Evolutionary conservation across 805 yeast species (phyloP).

Genomic region (Cyberlindnera mrakii): DNA sequence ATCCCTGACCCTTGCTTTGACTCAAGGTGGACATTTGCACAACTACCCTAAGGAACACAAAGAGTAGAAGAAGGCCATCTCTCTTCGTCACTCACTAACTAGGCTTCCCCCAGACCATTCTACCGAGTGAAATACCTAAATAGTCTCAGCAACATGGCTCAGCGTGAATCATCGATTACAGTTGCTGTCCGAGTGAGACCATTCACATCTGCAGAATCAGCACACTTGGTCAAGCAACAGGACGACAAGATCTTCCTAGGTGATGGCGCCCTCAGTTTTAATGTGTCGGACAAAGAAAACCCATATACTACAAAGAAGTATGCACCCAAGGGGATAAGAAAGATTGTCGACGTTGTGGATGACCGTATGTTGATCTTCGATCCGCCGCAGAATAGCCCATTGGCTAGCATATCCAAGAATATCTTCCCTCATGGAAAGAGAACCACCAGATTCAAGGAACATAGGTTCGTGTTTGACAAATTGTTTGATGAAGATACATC

Average conservation of each 20-base stretch:
- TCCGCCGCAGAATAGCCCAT: conserved; percentile 69
- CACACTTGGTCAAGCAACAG: conserved; percentile 37
- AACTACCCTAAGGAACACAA: neutral
- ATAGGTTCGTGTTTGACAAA: conserved; percentile 75
- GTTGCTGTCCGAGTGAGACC: conserved; percentile 85
- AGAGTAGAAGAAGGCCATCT: neutral
- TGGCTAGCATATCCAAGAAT: conserved; percentile 25
- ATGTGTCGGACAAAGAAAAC: conserved; percentile 14
- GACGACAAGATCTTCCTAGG: conserved; percentile 40
- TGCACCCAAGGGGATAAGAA: conserved; percentile 51
- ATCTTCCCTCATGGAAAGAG: conserved; percentile 33
- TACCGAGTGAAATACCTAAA: neutral
- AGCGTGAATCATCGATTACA: conserved; percentile 51
- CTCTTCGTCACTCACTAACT: neutral
- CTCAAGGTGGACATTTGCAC: neutral
- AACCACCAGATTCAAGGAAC: conserved; percentile 55
- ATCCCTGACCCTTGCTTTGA: too few species aligned
- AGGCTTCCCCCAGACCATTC: too few species aligned
- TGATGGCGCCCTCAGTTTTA: conserved; percentile 43
- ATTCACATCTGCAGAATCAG: conserved; percentile 55
- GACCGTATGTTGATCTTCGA: conserved; percentile 83
- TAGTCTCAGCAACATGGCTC: neutral
- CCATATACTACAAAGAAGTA: conserved; percentile 12
- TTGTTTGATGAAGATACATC: conserved; percentile 60
- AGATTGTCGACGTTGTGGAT: conserved; percentile 73